These are phyloP conservation scores for Monascus purpureus DNA, from an alignment of 495 filamentous ascomycete genomes.

Conservation along the genomic window DNA sequence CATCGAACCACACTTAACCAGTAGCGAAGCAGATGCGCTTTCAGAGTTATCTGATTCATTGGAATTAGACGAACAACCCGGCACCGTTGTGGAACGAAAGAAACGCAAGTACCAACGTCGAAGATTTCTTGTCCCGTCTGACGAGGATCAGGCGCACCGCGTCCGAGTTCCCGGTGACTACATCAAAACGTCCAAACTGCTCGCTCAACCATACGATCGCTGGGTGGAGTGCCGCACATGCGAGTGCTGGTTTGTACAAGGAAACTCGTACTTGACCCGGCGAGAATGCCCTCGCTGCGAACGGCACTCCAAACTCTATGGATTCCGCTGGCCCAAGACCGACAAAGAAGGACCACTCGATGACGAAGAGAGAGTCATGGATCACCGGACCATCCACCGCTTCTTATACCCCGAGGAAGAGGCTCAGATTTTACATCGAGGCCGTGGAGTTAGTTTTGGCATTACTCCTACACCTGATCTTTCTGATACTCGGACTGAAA, in stretches of 20 bases:
- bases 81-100: constrained; percentile 7
- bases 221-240: constrained; percentile 86
- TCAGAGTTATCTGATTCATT: constrained; percentile 12
- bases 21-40: constrained; percentile 4
- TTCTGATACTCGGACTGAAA: constrained; percentile 26
- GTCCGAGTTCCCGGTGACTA: constrained; percentile 61
- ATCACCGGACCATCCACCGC: constrained; percentile 57
- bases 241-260: constrained; percentile 65
- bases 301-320: constrained; percentile 89
- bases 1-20: constrained; percentile 1
- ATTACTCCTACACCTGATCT: constrained; percentile 24
- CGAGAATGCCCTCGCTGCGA: constrained; percentile 84
- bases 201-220: constrained; percentile 57
- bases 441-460: constrained; percentile 26
- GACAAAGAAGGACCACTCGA: constrained; percentile 59
- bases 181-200: constrained; percentile 54
- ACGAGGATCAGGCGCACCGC: constrained; percentile 26
- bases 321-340: constrained; percentile 91
- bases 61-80: constrained; percentile 14
- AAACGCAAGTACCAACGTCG: constrained; percentile 6
- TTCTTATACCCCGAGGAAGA: constrained; percentile 57
- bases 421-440: constrained; percentile 35
- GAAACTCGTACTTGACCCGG: constrained; percentile 72
- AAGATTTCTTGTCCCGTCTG: constrained; percentile 22
- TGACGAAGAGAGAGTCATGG: constrained; percentile 60